These are phyloP conservation scores for Xanthoparmelia taractica DNA, from an alignment of 495 filamentous ascomycete species.

Conservation along the genomic window DNA sequence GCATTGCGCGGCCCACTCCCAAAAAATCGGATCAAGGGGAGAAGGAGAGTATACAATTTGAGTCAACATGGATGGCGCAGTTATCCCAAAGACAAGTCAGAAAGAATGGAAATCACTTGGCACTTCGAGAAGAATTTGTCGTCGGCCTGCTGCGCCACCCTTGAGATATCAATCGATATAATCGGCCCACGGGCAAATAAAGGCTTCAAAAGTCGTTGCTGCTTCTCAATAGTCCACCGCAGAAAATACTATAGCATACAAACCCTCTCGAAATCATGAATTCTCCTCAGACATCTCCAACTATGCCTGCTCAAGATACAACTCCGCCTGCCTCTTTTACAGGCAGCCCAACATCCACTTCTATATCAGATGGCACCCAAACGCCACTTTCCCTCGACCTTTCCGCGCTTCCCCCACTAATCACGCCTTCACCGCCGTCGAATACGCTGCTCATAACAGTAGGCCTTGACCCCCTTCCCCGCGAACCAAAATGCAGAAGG, in stretches of 20 bases:
- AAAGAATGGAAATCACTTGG: slow-evolving; percentile 2
- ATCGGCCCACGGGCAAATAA: no score
- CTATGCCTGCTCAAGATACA: slow-evolving; percentile 4
- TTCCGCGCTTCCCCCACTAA: slow-evolving; percentile 66
- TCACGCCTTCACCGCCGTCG: slow-evolving; percentile 72
- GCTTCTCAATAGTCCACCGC: no score
- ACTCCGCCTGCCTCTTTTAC: slow-evolving; percentile 23
- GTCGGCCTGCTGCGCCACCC: slow-evolving; percentile 13
- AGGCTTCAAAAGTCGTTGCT: neutral
- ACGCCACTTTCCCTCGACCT: slow-evolving; percentile 74
- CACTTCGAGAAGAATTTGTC: slow-evolving; percentile 7
- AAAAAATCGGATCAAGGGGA: neutral
- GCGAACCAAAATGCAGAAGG: neutral
- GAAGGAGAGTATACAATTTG: neutral
- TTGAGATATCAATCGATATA: no score
- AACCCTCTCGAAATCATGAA: neutral
- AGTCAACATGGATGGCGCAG: slow-evolving; percentile 18
- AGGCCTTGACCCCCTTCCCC: slow-evolving; percentile 14
- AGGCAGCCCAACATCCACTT: slow-evolving; percentile 16
- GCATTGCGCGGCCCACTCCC: slow-evolving; percentile 5
- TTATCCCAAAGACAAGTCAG: neutral
- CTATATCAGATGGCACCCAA: slow-evolving; percentile 22
- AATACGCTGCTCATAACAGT: slow-evolving; percentile 90
- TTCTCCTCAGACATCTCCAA: neutral
- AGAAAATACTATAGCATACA: neutral